Evolutionary conservation across 768 basidiomycete species (phyloP), one percentile per base, ranked within the genome.

Genomic region (Mycena indigotica): DNA sequence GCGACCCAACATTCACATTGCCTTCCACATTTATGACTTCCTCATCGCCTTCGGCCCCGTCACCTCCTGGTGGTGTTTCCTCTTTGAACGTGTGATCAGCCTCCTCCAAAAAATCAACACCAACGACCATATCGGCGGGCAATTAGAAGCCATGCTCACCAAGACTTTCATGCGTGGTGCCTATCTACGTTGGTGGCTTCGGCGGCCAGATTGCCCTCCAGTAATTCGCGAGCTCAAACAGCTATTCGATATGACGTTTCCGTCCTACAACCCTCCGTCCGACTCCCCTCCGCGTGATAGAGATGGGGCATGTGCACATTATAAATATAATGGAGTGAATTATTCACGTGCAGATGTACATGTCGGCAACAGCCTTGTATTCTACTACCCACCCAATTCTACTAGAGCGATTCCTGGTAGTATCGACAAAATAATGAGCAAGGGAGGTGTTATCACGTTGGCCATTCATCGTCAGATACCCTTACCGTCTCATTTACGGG

Each of bases 41-140:
- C 58, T 75, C 1, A 8, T 63, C 0, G 55, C 68, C 1, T 76
- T 75, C 56, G 72, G 77, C 0, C 73, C 74, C 5, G 58, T 73
- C 1, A 64, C 56, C 2, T 69, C 68, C 1, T 79, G 75, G 78
- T 77, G 71, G 72, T 65, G 59, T 17, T 77, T 74, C 57, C 71
- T 72, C 0, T 76, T 75, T 55, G 72, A 78, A 53, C 56, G 62
- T 0, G 50, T 76, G 8, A 76, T 77, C 35, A 71, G 77, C 3
- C 57, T 56, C 8, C 53, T 78, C 0, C 72, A 78, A 49, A 56
- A 60, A 1, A 56, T 75, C 6, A 59, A 66, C 8, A 69, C 50
- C 8, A 78, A 76, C 57, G 55, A 70, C 40, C 62, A 69, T 23
- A 53, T 60, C 54, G 70, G 74, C 61, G 26, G 59, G 6, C 12